Base-by-base conservation (phyloP, 2,329 filamentous ascomycete species). In the Claviceps africana region DNA sequence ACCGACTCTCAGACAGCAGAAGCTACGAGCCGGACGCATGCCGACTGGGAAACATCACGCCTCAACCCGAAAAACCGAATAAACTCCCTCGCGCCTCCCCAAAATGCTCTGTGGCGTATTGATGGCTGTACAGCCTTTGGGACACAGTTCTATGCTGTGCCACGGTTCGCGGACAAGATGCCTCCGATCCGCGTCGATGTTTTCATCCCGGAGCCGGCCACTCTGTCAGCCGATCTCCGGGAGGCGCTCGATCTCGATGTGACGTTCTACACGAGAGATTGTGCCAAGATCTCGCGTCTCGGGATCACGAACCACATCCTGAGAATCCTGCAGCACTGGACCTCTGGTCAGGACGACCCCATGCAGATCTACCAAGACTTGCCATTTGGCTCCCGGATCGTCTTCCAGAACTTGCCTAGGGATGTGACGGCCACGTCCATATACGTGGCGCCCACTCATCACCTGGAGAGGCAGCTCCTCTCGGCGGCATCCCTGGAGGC, bases 61-160 rank as follows among this genome's bases (percentile, higher is more conserved):
- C 66, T 81, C 43, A 82, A 82, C 56, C 79, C 78, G 8, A 79
- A 78, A 61, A 82, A 81, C 58, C 72, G 78, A 54, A 75, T 82
- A 60, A 72, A 81, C 60, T 79, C 76, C 56, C 71, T 82, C 17
- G 70, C 69, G 2, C 62, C 67, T 8, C 70, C 71, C 2, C 48
- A 58, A 15, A 57, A 64, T 0, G 71, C 77, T 2, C 62, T 76
- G 8, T 83, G 79, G 78, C 71, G 75, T 35, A 73, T 83, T 47
- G 78, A 82, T 56, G 78, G 79, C 48, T 77, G 73, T 57, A 74
- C 75, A 22, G 74, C 72, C 19, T 69, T 77, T 51, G 79, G 78
- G 4, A 79, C 75, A 11, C 78, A 81, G 60, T 78, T 75, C 59
- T 81, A 76, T 60, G 73, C 71, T 30, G 60, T 79, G 3, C 78